phyloP scores from a whole-genome alignment of 345 rosid species.

The Populus euphratica region DNA sequence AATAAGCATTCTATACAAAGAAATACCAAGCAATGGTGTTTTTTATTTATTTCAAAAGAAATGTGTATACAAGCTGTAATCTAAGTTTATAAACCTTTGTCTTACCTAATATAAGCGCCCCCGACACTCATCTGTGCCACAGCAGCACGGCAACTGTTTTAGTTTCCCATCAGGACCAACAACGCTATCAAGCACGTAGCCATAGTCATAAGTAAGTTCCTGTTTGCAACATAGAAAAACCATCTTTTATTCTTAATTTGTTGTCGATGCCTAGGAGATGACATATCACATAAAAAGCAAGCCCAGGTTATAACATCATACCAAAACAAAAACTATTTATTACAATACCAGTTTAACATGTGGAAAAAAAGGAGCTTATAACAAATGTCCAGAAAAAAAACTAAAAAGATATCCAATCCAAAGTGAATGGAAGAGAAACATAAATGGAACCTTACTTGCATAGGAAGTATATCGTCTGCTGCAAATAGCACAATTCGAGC shows the following conservation, averaged over 20 bases:
- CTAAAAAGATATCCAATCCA: background rate
- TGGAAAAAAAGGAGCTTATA: background rate
- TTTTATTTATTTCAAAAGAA: background rate
- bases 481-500: constrained; percentile 31
- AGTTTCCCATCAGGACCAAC: constrained; percentile 21
- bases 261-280: background rate
- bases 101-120: constrained; percentile 16
- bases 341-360: background rate
- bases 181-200: constrained; percentile 23
- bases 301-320: background rate
- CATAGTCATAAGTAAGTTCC: constrained; percentile 32
- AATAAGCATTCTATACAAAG: background rate
- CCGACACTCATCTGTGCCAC: constrained; percentile 24
- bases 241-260: background rate
- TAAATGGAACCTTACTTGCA: constrained; percentile 13
- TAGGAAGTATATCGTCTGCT: constrained; percentile 25
- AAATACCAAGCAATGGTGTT: background rate
- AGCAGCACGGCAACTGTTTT: constrained; percentile 13
- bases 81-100: background rate
- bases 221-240: constrained; percentile 6
- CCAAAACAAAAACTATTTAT: background rate
- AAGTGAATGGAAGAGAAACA: background rate
- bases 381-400: background rate
- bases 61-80: background rate
- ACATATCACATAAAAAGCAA: background rate